phyloP scores from a whole-genome alignment of 441 rosid genomes.

The Aquilaria agallochum region DNA sequence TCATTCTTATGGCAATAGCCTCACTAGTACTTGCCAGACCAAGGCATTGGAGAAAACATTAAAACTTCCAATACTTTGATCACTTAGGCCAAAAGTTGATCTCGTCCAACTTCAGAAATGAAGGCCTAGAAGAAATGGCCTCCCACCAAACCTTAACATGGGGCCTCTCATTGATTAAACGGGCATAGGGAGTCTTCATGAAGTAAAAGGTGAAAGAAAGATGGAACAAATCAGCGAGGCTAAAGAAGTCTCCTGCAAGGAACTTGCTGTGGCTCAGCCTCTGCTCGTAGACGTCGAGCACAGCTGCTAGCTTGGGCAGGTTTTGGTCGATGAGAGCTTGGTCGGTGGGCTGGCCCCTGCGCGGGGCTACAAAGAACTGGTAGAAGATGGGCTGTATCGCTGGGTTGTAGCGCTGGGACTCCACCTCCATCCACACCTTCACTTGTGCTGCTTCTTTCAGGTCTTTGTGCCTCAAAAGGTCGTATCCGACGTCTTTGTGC shows the following conservation, averaged over 20 bases:
- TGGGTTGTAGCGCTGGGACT: slow-evolving; percentile 62
- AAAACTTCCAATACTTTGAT: not conserved
- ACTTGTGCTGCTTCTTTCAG: slow-evolving; percentile 53
- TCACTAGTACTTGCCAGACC: too few species aligned
- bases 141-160: slow-evolving; percentile 89
- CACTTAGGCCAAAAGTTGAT: slow-evolving; percentile 45
- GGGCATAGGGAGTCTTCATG: slow-evolving; percentile 62
- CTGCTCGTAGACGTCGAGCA: slow-evolving; percentile 65
- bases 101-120: slow-evolving; percentile 50
- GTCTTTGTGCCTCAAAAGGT: slow-evolving; percentile 44
- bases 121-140: slow-evolving; percentile 65
- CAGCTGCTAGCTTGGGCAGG: slow-evolving; percentile 50
- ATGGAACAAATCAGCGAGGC: slow-evolving; percentile 78
- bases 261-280: slow-evolving; percentile 51
- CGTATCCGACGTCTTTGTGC: slow-evolving; percentile 47
- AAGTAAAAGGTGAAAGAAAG: slow-evolving; percentile 63
- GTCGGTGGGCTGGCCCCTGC: slow-evolving; percentile 45
- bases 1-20: too few species aligned
- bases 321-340: slow-evolving; percentile 44
- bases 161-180: slow-evolving; percentile 51
- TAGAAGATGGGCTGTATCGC: slow-evolving; percentile 45
- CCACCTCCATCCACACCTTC: slow-evolving; percentile 71
- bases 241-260: slow-evolving; percentile 69
- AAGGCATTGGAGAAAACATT: too few species aligned
- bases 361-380: slow-evolving; percentile 55